Conservation (phyloP, 495 filamentous ascomycete genomes). For the Cercophora samala region DNA sequence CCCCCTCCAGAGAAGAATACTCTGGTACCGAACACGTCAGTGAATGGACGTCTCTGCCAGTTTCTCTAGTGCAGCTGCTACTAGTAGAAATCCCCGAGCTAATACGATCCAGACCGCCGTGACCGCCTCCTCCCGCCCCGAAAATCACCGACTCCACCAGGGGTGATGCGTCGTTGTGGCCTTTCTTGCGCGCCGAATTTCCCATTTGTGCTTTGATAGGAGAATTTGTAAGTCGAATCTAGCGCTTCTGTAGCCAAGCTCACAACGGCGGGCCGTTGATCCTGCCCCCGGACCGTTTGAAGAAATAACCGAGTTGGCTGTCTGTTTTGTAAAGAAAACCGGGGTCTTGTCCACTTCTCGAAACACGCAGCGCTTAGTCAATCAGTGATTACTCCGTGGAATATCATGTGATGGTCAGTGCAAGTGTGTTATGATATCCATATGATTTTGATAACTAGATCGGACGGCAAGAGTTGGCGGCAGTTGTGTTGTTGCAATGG, state of each 20-base stretch:
- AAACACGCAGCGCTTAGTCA: not conserved
- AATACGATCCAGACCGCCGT: not conserved
- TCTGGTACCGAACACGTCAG: not conserved
- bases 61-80: not conserved
- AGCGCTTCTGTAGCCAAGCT: not conserved
- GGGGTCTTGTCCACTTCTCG: not conserved
- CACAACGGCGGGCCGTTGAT: not conserved
- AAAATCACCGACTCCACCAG: not conserved
- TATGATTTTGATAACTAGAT: not conserved
- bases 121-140: not conserved
- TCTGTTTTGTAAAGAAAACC: not conserved
- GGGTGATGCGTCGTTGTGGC: not conserved
- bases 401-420: not conserved
- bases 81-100: not conserved
- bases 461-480: not conserved
- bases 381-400: not conserved
- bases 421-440: not conserved
- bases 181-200: not conserved
- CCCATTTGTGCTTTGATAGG: not conserved
- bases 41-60: not conserved
- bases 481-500: not conserved
- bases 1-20: too few species aligned
- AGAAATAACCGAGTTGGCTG: not conserved
- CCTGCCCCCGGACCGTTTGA: conserved; percentile 5
- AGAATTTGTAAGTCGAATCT: not conserved